A percentile compares a stretch with the other conserved stretches of the same genome.
Evolutionary conservation across 2,329 filamentous ascomycete genomes (phyloP).

Genomic region (Xylariaceae sp.): DNA sequence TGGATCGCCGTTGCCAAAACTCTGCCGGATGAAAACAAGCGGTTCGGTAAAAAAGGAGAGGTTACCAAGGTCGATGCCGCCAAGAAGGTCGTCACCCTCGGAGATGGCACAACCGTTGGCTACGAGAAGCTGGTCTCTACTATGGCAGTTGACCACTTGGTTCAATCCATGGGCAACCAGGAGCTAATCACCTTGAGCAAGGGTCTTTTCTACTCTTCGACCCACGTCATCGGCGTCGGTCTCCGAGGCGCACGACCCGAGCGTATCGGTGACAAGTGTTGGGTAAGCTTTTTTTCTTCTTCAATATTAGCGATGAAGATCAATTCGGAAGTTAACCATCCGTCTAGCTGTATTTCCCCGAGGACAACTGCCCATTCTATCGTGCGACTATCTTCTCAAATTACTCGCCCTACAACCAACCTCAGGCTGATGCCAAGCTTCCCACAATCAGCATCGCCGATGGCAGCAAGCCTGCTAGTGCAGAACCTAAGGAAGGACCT

Average conservation of each 20-base stretch:
- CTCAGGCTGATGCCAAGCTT: slow-evolving; percentile 78
- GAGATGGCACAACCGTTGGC: slow-evolving; percentile 83
- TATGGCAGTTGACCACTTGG: slow-evolving; percentile 91
- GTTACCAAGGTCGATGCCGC: slow-evolving; percentile 87
- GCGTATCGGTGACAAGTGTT: slow-evolving; percentile 99
- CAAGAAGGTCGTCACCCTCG: slow-evolving; percentile 79
- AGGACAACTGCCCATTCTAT: slow-evolving; percentile 99
- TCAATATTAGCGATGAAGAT: neutral
- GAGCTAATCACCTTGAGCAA: slow-evolving; percentile 83
- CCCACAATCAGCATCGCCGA: slow-evolving; percentile 84
- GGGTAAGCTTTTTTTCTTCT: slow-evolving; percentile 66
- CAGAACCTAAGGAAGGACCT: slow-evolving; percentile 78
- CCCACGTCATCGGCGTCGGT: slow-evolving; percentile 95
- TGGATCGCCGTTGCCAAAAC: slow-evolving; percentile 98
- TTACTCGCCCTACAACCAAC: slow-evolving; percentile 99
- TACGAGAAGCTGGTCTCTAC: slow-evolving; percentile 95
- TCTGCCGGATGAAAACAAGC: slow-evolving; percentile 86
- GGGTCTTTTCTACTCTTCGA: slow-evolving; percentile 94
- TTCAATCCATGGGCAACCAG: slow-evolving; percentile 83
- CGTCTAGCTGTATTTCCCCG: slow-evolving; percentile 88
- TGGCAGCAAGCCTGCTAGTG: slow-evolving; percentile 76
- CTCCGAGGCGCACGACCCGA: slow-evolving; percentile 89
- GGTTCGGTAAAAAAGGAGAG: slow-evolving; percentile 81
- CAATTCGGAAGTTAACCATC: slow-evolving; percentile 11
- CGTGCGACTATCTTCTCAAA: slow-evolving; percentile 99